A percentile compares a stretch with the other conserved stretches of the same genome.
These are phyloP conservation scores for Hirschioporus abietinus DNA, from an alignment of 768 basidiomycete genomes.

Conservation along the genomic window DNA sequence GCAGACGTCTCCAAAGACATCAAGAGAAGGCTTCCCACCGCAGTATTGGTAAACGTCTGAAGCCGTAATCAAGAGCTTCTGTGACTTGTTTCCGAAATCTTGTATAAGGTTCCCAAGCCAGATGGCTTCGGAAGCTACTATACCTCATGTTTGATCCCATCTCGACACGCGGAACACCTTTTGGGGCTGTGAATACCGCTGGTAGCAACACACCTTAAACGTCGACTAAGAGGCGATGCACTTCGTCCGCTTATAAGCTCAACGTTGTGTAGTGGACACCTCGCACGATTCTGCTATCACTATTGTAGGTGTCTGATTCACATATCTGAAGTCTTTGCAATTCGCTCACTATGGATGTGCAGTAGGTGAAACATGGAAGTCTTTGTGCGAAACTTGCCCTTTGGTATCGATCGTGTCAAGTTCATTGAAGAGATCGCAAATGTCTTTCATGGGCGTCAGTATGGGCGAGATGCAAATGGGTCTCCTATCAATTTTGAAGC, in stretches of 20 bases:
- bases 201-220: background rate
- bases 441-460: conserved; percentile 41
- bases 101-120: background rate
- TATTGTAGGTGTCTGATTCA: too few relatives aligned
- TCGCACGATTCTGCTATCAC: too few relatives aligned
- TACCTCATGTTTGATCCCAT: background rate
- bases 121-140: background rate
- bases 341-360: background rate
- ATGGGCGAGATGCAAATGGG: conserved; percentile 21
- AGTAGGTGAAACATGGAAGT: conserved; percentile 27
- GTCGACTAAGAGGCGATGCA: background rate
- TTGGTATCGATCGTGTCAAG: conserved; percentile 11
- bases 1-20: background rate
- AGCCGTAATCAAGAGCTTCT: background rate
- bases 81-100: background rate
- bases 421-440: conserved; percentile 31
- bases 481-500: conserved; percentile 50
- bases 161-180: background rate
- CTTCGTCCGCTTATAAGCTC: background rate
- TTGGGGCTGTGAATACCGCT: background rate
- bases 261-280: background rate
- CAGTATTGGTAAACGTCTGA: background rate
- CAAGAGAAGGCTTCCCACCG: background rate
- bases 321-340: too few relatives aligned
- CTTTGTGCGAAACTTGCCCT: conserved; percentile 24